Evolutionary conservation across 2,329 filamentous ascomycete genomes (phyloP).

Genomic region (Cercospora janseana): DNA sequence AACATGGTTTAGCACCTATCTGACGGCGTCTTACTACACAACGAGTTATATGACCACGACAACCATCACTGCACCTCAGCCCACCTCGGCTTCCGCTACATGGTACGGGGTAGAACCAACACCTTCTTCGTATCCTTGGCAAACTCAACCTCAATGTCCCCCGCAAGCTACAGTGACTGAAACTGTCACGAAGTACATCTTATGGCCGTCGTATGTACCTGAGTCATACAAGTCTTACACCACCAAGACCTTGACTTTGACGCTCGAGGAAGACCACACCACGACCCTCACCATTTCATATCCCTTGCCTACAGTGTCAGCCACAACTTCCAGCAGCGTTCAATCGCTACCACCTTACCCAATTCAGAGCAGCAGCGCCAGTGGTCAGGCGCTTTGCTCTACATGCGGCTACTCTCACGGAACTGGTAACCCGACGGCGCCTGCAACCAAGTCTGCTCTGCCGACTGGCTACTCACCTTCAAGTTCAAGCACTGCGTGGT

Average conservation of each 20-base stretch:
- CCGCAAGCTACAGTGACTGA: slow-evolving; percentile 11
- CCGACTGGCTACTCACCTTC: background rate
- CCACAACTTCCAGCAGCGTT: background rate
- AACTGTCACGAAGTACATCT: slow-evolving; percentile 1
- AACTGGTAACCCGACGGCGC: background rate
- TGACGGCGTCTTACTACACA: slow-evolving; percentile 8
- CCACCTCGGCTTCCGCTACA: background rate
- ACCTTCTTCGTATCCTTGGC: background rate
- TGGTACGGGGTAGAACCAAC: background rate
- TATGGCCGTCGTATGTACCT: slow-evolving; percentile 1
- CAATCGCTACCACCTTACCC: slow-evolving; percentile 5
- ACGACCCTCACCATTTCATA: slow-evolving; percentile 16
- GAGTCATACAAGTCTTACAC: background rate
- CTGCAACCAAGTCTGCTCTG: background rate
- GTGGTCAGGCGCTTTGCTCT: background rate
- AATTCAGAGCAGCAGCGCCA: background rate
- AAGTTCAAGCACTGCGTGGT: background rate
- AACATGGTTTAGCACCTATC: slow-evolving; percentile 15
- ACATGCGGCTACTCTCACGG: background rate
- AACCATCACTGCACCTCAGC: background rate
- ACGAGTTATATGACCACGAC: slow-evolving; percentile 11
- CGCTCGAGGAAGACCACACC: slow-evolving; percentile 11
- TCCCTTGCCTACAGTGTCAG: background rate
- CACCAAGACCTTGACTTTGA: slow-evolving; percentile 15
- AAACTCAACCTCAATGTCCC: slow-evolving; percentile 5